Evolutionary conservation across 2,329 filamentous ascomycete species (phyloP), one percentile per base, ranked within the genome.

Genomic region (Exophiala oligosperma): DNA sequence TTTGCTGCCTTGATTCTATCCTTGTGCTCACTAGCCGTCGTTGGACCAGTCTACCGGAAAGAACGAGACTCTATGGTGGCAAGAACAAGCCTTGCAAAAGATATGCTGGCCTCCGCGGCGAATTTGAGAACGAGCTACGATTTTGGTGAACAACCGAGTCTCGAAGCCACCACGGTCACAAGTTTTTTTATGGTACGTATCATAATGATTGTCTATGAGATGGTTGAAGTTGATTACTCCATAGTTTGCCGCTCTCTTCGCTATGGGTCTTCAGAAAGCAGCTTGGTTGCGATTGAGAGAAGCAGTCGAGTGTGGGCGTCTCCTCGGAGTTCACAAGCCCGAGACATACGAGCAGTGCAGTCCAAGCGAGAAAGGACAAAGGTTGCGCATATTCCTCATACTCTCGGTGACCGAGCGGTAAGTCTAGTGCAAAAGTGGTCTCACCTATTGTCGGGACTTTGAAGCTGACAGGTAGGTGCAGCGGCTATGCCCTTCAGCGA

Each of bases 371-470:
- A 55, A 40, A 29, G 52, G 37, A 8, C 43, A 17, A 32, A 17
- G 52, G 1, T 24, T 55, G 8, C 43, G 44, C 23, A 28, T 55
- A 6, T 55, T 49, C 29, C 38, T 55, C 17, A 46, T 55, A n/a
- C 29, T 55, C 3, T 55, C 52, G 8, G 52, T 55, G n/a, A 55
- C 52, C 21, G 52, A 55, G 41, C 43, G 52, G 49, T 43, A 35
- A 11, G 37, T 37, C 26, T 9, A 5, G 4, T 11, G 23, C 6
- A 14, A 2, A 5, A 24, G 43, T 11, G 5, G 4, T 26, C 17
- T 43, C 37, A 29, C 12, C 17, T 14, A 35, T 9, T 35, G 32
- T 9, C 9, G 8, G 2, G 9, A 9, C 7, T 8, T 11, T 9
- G 32, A 35, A 14, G 14, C 11, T 52, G 49, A 29, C 37, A 26